Evolutionary conservation across 2,329 filamentous ascomycete species (phyloP).

Genomic region (Biscogniauxia marginata): DNA sequence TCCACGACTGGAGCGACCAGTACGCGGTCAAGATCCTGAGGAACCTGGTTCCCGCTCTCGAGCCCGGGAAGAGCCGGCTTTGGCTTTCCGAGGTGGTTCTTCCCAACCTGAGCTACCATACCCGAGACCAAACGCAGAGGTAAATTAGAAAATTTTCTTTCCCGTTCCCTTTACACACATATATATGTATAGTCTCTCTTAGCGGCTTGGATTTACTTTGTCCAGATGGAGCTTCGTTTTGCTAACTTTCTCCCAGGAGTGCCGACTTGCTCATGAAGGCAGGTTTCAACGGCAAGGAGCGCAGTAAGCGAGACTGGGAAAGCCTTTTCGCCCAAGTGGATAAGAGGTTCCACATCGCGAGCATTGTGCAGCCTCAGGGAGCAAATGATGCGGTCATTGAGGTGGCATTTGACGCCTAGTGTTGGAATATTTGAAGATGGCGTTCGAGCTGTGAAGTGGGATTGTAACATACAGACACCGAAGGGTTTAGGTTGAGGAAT

Average conservation of each 20-base stretch:
- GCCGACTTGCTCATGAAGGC: conserved; percentile 21
- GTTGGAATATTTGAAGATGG: neutral
- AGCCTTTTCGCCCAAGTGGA: conserved; percentile 18
- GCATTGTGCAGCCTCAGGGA: conserved; percentile 13
- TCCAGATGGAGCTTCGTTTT: neutral
- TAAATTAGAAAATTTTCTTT: neutral
- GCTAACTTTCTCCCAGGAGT: conserved; percentile 20
- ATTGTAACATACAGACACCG: no score
- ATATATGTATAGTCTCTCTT: no score
- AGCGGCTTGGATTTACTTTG: no score
- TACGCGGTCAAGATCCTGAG: conserved; percentile 32
- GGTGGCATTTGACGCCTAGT: conserved; percentile 13
- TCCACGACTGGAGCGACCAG: conserved; percentile 36
- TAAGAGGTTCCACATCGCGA: conserved; percentile 14
- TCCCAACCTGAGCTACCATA: conserved; percentile 11
- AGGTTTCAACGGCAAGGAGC: conserved; percentile 20
- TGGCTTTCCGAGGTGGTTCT: conserved; percentile 28
- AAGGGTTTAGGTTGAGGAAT: no score
- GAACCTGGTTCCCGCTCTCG: conserved; percentile 31
- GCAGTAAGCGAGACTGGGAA: conserved; percentile 16
- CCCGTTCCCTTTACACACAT: neutral
- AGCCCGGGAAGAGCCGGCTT: conserved; percentile 18
- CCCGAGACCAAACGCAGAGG: conserved; percentile 11
- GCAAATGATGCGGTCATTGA: conserved; percentile 17
- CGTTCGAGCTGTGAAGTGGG: no score